These are phyloP conservation scores for Cudoniella acicularis DNA, from an alignment of 495 filamentous ascomycete genomes.

Conservation along the genomic window DNA sequence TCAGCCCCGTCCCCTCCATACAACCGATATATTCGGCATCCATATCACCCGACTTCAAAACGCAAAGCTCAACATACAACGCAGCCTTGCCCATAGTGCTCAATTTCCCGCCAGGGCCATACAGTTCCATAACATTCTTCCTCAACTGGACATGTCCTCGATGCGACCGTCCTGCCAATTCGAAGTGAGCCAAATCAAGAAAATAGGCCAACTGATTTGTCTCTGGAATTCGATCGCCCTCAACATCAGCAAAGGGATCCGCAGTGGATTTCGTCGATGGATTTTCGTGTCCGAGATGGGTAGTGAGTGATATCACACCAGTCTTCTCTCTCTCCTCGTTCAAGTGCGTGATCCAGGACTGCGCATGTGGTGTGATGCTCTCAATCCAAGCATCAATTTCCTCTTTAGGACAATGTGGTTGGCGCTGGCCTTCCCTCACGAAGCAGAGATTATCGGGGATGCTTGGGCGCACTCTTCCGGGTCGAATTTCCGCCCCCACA, in stretches of 20 bases:
- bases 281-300: constrained; percentile 9
- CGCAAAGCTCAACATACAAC: constrained; percentile 31
- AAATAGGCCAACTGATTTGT: constrained; percentile 32
- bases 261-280: not conserved
- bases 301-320: constrained; percentile 22
- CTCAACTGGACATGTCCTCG: constrained; percentile 27
- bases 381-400: constrained; percentile 26
- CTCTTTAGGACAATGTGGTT: constrained; percentile 15
- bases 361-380: constrained; percentile 21
- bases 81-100: constrained; percentile 11
- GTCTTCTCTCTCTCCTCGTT: constrained; percentile 12
- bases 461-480: constrained; percentile 3
- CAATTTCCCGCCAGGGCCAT: constrained; percentile 26
- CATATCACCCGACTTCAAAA: constrained; percentile 25
- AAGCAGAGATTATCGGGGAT: constrained; percentile 32
- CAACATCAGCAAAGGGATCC: not conserved
- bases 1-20: constrained; percentile 29
- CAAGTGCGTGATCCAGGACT: constrained; percentile 28
- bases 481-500: not conserved
- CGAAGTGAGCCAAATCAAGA: constrained; percentile 28
- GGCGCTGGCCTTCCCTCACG: constrained; percentile 31
- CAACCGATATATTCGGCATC: constrained; percentile 34
- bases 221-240: constrained; percentile 2
- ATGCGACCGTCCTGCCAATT: constrained; percentile 24
- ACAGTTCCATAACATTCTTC: constrained; percentile 22